These are phyloP conservation scores for Rasamsonia emersonii DNA, from an alignment of 2,329 filamentous ascomycete genomes.

Conservation along the genomic window DNA sequence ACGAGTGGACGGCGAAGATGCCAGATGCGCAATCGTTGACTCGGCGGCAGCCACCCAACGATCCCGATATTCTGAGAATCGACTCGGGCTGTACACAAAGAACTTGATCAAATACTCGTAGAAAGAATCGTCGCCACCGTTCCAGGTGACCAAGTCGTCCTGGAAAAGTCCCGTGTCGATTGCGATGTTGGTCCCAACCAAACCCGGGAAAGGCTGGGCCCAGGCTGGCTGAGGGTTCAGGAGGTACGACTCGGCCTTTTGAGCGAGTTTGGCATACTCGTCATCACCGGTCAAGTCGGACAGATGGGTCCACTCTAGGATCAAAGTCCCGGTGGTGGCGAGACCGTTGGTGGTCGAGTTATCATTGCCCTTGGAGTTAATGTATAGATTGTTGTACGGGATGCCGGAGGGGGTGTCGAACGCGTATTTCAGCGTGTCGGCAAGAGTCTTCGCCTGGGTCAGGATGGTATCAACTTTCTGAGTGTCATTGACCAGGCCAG, in stretches of 20 bases:
- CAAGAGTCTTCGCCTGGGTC: slow-evolving; percentile 58
- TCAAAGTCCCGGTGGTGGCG: slow-evolving; percentile 67
- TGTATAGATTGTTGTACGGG: slow-evolving; percentile 59
- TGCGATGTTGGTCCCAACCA: slow-evolving; percentile 61
- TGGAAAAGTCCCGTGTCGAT: slow-evolving; percentile 58
- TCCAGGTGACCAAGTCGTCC: slow-evolving; percentile 65
- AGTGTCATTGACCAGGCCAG: slow-evolving; percentile 40
- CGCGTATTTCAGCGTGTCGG: slow-evolving; percentile 64
- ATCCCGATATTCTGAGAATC: slow-evolving; percentile 59
- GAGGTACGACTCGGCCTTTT: slow-evolving; percentile 62
- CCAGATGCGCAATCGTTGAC: slow-evolving; percentile 62
- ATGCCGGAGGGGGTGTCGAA: slow-evolving; percentile 71
- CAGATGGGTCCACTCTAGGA: slow-evolving; percentile 76
- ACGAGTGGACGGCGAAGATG: slow-evolving; percentile 56
- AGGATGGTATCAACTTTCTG: slow-evolving; percentile 53
- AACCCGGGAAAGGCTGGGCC: slow-evolving; percentile 65
- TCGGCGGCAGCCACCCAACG: slow-evolving; percentile 69
- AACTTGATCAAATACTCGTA: slow-evolving; percentile 92
- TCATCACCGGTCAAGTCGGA: slow-evolving; percentile 63
- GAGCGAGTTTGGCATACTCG: slow-evolving; percentile 57
- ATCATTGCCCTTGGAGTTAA: slow-evolving; percentile 46
- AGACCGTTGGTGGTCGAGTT: slow-evolving; percentile 56
- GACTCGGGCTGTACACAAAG: slow-evolving; percentile 65
- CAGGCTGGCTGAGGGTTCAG: slow-evolving; percentile 55
- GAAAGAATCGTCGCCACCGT: slow-evolving; percentile 67